These are phyloP conservation scores for Komagataea norvegica DNA, from an alignment of 1,139 yeast genomes.

Conservation along the genomic window DNA sequence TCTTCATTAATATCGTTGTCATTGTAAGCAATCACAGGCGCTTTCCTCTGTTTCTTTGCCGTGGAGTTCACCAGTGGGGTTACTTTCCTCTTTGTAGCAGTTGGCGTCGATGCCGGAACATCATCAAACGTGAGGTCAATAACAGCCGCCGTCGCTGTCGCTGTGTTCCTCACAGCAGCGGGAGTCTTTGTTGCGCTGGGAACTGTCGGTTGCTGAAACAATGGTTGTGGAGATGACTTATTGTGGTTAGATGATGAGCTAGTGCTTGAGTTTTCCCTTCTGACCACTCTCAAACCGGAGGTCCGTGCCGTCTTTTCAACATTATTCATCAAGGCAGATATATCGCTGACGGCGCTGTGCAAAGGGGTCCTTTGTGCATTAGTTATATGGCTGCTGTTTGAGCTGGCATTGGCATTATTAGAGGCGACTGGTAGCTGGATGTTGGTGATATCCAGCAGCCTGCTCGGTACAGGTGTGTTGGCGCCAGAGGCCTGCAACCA, in stretches of 20 bases:
- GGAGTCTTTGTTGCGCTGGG: constrained; percentile 2
- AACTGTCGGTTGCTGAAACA: constrained; percentile 1
- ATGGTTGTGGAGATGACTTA: constrained; percentile 20
- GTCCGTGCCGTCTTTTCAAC: constrained; percentile 17
- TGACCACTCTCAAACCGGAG: constrained; percentile 19
- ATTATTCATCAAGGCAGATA: constrained; percentile 16
- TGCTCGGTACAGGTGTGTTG: constrained; percentile 13
- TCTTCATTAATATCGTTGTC: constrained; percentile 1
- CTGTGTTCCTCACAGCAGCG: too few species aligned
- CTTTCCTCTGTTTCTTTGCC: constrained; percentile 7
- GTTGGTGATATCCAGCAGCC: constrained; percentile 11
- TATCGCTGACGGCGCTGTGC: constrained; percentile 5
- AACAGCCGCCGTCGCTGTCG: constrained; percentile 12
- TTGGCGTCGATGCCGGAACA: constrained; percentile 6
- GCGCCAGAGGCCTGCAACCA: constrained; percentile 23
- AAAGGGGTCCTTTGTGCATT: not conserved
- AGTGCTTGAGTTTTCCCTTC: constrained; percentile 18
- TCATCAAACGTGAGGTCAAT: constrained; percentile 28
- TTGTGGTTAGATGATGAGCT: constrained; percentile 10
- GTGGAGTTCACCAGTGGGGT: not conserved
- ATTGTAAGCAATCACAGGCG: too few species aligned
- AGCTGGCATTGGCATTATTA: not conserved
- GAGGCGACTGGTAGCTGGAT: constrained; percentile 1
- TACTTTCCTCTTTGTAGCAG: constrained; percentile 9
- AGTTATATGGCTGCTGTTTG: not conserved